Conservation (phyloP, 2,329 filamentous ascomycete species). For the Colletotrichum cuscutae region DNA sequence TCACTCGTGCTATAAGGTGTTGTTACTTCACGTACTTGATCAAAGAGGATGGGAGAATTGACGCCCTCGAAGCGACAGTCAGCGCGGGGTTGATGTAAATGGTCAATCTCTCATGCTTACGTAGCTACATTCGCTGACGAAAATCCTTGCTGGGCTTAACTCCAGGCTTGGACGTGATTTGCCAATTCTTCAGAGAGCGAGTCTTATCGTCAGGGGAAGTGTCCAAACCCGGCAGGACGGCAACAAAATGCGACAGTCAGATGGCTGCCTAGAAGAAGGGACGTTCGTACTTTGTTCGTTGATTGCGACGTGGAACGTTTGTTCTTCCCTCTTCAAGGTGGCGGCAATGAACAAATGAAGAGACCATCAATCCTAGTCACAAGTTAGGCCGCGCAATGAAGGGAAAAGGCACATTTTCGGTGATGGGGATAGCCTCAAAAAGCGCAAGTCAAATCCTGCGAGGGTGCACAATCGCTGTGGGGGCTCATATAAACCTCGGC, state of each 20-base stretch:
- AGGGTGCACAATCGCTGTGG: background rate
- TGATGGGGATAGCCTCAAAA: background rate
- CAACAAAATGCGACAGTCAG: background rate
- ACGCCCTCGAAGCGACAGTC: background rate
- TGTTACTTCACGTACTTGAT: background rate
- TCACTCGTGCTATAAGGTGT: background rate
- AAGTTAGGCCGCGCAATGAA: background rate
- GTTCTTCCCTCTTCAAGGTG: background rate
- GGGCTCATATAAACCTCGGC: background rate
- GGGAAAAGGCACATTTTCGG: background rate
- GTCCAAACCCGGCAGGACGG: background rate
- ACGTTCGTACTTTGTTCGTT: background rate
- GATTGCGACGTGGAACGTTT: background rate
- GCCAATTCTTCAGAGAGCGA: background rate
- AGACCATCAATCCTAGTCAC: background rate
- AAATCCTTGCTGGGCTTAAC: background rate
- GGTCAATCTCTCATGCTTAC: background rate
- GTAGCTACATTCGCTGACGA: background rate
- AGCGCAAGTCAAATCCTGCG: background rate
- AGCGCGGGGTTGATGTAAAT: background rate
- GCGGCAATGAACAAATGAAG: background rate
- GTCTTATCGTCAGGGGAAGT: background rate
- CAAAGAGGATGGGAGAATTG: background rate
- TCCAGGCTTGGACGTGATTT: background rate
- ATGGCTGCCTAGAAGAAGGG: background rate